Base-by-base conservation (phyloP, 108 stramenopile genomes). In the Cyclotella choctawhatcheeana region DNA sequence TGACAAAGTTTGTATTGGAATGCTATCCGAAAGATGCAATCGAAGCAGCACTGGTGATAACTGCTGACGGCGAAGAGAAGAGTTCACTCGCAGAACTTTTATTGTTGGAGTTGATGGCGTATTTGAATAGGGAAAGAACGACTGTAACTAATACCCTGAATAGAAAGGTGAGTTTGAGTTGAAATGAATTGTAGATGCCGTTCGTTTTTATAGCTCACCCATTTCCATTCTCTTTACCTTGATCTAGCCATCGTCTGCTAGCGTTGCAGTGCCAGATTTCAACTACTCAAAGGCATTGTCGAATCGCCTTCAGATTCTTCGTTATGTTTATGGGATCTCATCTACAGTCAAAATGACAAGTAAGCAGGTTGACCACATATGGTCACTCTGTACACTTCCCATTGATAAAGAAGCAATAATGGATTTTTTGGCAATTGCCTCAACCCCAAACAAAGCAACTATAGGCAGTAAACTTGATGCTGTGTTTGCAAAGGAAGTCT, bases 1-100 rank as follows among this genome's bases (percentile, higher is more conserved):
- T 95, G 71, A 90, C 89, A 4, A 82, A 81, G 58, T 95, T 93
- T 83, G 83, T 95, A 29, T 60, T 95, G 16, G 89, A 93, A 66
- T 89, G 88, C 10, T 93, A 85, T 69, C 86, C 89, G 55, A 58
- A 74, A 31, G 68, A 74, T 4, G 83, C 87, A 68, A 87, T 82
- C 17, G 79, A 70, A n/a, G 50, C 65, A 12, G 50, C 90, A 10
- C 40, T 60, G 59, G 87, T 84, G 24, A 58, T 71, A 25, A 69
- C 4, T 48, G 47, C 73, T 7, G 35, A 66, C 0, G 52, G 21
- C 13, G 48, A 62, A 16, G 27, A 43, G 8, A 45, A 56, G 8
- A 58, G 44, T 24, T 50, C 37, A 17, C 55, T 95, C 35, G 79
- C 91, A 2, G 55, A 44, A 2, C 67, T 96, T 31, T 55, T 93